Base-by-base conservation (phyloP, 805 yeast species). In the Lipomyces oligophaga region DNA sequence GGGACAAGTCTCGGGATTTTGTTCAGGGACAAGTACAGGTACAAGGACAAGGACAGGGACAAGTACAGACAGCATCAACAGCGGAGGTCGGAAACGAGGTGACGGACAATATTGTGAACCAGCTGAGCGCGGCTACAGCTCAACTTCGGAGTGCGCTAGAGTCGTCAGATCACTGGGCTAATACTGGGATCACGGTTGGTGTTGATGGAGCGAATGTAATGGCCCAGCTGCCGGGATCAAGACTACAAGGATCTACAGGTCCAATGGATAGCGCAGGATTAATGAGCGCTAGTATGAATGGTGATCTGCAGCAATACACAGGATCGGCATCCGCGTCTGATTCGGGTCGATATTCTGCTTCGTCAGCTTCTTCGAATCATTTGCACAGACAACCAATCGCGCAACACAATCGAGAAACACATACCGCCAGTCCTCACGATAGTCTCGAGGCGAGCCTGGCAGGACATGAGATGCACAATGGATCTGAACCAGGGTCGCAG, bases 381-480 rank as follows among this genome's bases (percentile, higher is more conserved):
- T 32, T 33, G 33, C 38, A 5, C 32, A 31, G 15, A 25, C 35
- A 30, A 21, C 44, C 33, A 10, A 37, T n/a, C 37, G n/a, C 28
- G 5, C 37, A 8, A 21, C 44, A 24, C 33, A 37, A 41, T 24
- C 26, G 15, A 3, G 30, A 15, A 26, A 32, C 6, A 34, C 38
- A 19, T 19, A 16, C 15, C 11, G 13, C 27, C 32, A n/a, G n/a
- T 32, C 19, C 35, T n/a, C 19, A 32, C 16, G 35, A 32, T 10
- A 19, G 35, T n/a, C 10, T n/a, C 15, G 7, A 8, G 35, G 13
- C 7, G 8, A n/a, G 19, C 13, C 19, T n/a, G 15, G 42, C 43
- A 10, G 43, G n/a, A n/a, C 39, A 24, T 46, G 54, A 27, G 45
- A 49, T 16, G 31, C 46, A 34, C 28, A 15, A 26, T 19, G 38